Evolutionary conservation across 129 eudicot species (phyloP), one percentile per base, ranked within the genome.

Genomic region (Escallonia rubra): DNA sequence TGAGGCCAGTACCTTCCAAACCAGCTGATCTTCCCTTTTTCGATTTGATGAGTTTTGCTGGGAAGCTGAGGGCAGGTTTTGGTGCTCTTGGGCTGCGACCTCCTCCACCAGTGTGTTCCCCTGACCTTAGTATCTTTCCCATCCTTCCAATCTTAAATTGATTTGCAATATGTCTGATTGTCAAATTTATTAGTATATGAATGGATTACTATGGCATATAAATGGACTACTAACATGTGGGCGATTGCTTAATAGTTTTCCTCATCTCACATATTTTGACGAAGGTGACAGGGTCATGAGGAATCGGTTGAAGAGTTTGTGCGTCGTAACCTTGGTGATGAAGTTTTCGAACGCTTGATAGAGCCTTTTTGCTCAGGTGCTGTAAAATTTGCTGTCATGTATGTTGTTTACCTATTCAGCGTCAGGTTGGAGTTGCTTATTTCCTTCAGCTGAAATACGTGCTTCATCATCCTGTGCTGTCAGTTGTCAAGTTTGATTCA

Each of bases 231-330:
- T 23, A 23, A 23, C 34, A 1, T 1, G 1, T 23, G 0, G 34
- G 34, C 34, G 34, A 13, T 66, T 0, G 48, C 4, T 8, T 6
- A 43, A 43, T 64, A 44, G 47, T 70, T 49, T 76, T 57, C 65
- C 67, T 77, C 80, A 71, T 75, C 52, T 57, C 55, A 48, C 60
- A 34, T 38, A 13, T 63, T 72, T 76, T 80, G 74, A 73, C 74
- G 70, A 82, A 73, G 72, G 78, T 71, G 72, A 80, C 97, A 91
- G 97, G 90, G 72, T 49, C 85, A 57, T 46, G 98, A 91, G 83
- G 98, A 91, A 80, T 91, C 98, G 14, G 87, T 91, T 77, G 98
- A 91, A 74, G 95, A 85, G 73, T 91, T 91, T 83, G 98, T 91
- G 48, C 90, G 98, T 43, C 98, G 98, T 23, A 88, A 91, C 74